These are phyloP conservation scores for Cyamopsis tetragonoloba DNA, from an alignment of 306 rosid genomes.

Conservation along the genomic window DNA sequence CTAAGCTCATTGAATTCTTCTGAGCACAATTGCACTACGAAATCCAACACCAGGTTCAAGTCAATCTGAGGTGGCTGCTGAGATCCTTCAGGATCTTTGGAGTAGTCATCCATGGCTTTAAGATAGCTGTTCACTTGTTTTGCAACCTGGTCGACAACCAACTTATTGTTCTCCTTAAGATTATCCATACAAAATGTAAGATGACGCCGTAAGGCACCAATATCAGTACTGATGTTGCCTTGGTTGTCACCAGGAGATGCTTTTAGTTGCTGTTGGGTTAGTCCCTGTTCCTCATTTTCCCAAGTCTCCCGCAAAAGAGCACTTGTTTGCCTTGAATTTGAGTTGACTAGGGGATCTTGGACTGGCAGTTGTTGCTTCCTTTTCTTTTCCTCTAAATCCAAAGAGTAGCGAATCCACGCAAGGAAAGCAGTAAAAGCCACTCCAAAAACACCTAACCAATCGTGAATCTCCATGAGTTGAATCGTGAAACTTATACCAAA, in stretches of 20 bases:
- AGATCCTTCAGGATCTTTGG: too few relatives aligned
- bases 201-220: too few relatives aligned
- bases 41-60: constrained; percentile 52
- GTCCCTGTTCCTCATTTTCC: neutral
- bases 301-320: too few relatives aligned
- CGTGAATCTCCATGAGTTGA: constrained; percentile 15
- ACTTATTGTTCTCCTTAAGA: neutral
- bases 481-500: neutral
- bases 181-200: neutral
- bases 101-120: too few relatives aligned
- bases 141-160: neutral
- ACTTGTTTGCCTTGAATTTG: too few relatives aligned
- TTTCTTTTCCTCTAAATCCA: too few relatives aligned
- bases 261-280: too few relatives aligned
- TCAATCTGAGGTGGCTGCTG: neutral
- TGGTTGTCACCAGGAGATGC: too few relatives aligned
- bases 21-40: constrained; percentile 47
- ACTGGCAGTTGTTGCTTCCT: too few relatives aligned
- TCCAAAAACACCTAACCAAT: neutral
- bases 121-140: neutral
- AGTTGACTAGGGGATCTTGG: too few relatives aligned
- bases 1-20: constrained; percentile 53
- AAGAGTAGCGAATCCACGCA: neutral
- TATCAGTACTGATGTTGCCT: neutral
- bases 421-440: neutral